Evolutionary conservation across 1,284 basidiomycete genomes (phyloP).

Genomic region (Tranzscheliella williamsii): DNA sequence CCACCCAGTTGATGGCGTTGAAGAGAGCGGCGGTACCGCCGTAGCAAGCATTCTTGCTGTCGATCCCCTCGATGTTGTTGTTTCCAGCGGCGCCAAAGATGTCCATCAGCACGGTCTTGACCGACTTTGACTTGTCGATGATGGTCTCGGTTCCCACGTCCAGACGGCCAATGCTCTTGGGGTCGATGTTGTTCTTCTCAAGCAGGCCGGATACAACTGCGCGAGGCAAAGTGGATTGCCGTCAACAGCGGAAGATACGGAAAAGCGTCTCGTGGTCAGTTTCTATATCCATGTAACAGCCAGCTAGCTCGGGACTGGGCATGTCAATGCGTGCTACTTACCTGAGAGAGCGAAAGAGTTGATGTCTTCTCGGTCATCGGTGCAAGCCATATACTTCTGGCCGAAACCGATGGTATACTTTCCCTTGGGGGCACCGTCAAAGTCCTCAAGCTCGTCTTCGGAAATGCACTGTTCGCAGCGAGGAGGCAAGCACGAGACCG

Average conservation of each 20-base stretch:
- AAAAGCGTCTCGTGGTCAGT: too few relatives aligned
- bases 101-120: slow-evolving; percentile 98
- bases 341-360: slow-evolving; percentile 95
- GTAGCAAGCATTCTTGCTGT: slow-evolving; percentile 99
- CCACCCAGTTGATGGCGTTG: slow-evolving; percentile 91
- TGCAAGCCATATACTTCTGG: slow-evolving; percentile 97
- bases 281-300: too few relatives aligned
- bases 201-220: slow-evolving; percentile 72
- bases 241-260: too few relatives aligned
- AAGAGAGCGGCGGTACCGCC: slow-evolving; percentile 96
- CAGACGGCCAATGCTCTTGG: slow-evolving; percentile 90
- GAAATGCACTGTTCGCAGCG: slow-evolving; percentile 50
- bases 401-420: slow-evolving; percentile 99
- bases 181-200: slow-evolving; percentile 94
- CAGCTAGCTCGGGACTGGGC: too few relatives aligned
- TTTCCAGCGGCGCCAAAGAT: slow-evolving; percentile 90
- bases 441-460: slow-evolving; percentile 70
- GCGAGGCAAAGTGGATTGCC: too few relatives aligned
- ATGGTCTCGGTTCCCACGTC: slow-evolving; percentile 99
- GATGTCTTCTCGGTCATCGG: slow-evolving; percentile 93
- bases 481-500: too few relatives aligned
- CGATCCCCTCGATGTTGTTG: slow-evolving; percentile 96
- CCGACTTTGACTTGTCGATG: slow-evolving; percentile 99
- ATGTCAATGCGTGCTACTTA: slow-evolving; percentile 63
- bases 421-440: slow-evolving; percentile 91